Evolutionary conservation across 2,329 filamentous ascomycete genomes (phyloP).

Genomic region (Metarhizium album): DNA sequence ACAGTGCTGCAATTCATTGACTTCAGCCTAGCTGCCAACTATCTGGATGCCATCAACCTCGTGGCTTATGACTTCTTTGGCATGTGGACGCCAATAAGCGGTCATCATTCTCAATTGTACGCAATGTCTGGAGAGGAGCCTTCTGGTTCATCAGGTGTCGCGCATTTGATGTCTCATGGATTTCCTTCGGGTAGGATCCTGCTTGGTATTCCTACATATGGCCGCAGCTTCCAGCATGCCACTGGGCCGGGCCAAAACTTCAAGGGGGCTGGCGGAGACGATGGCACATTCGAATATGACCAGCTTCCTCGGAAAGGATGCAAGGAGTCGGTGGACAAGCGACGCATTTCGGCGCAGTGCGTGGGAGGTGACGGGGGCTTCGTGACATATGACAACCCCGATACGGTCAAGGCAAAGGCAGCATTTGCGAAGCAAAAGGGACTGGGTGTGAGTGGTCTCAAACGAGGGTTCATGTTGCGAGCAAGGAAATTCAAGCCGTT

Average conservation of each 20-base stretch:
- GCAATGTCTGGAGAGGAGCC: constrained; percentile 47
- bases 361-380: constrained; percentile 65
- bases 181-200: constrained; percentile 63
- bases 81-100: constrained; percentile 54
- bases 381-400: constrained; percentile 68
- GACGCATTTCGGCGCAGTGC: constrained; percentile 60
- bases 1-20: constrained; percentile 61
- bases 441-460: constrained; percentile 43
- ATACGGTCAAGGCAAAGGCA: constrained; percentile 67
- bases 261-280: constrained; percentile 44
- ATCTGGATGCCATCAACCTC: constrained; percentile 67
- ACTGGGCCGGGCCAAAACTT: constrained; percentile 53
- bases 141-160: constrained; percentile 56
- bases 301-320: constrained; percentile 52
- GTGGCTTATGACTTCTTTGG: constrained; percentile 75
- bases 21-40: constrained; percentile 47
- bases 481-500: neutral
- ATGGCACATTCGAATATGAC: constrained; percentile 64
- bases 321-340: constrained; percentile 57
- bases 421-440: constrained; percentile 59
- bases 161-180: constrained; percentile 53
- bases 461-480: neutral
- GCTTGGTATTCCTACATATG: constrained; percentile 65
- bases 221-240: constrained; percentile 61
- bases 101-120: constrained; percentile 69